Conservation (phyloP, 306 rosid genomes). For the Lathyrus tuberosus region DNA sequence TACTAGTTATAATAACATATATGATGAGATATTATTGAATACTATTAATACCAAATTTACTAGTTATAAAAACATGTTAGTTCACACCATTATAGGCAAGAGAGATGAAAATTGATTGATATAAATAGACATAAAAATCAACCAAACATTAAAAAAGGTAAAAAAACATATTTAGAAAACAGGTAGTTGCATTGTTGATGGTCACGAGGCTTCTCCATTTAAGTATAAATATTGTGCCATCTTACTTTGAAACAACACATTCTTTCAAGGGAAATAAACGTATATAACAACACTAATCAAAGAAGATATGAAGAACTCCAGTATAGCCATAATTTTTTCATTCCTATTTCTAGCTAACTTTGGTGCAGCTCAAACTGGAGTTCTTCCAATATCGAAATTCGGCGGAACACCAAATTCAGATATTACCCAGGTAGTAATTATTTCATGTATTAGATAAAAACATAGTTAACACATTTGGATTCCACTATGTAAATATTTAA, state of each 20-base stretch:
- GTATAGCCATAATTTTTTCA: background rate
- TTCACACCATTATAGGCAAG: too few relatives aligned
- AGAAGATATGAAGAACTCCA: constrained; percentile 7
- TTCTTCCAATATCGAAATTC: constrained; percentile 28
- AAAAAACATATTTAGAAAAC: background rate
- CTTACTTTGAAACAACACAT: background rate
- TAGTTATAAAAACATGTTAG: too few relatives aligned
- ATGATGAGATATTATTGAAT: too few relatives aligned
- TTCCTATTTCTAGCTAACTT: background rate
- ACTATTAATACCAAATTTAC: too few relatives aligned
- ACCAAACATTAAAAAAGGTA: background rate
- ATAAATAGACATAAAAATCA: too few relatives aligned
- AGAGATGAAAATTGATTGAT: too few relatives aligned
- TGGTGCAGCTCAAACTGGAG: background rate
- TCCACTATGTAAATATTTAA: too few relatives aligned
- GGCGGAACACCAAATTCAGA: constrained; percentile 34
- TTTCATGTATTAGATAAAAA: too few relatives aligned
- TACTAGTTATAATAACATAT: too few relatives aligned
- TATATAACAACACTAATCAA: background rate
- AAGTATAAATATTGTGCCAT: background rate
- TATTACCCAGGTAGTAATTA: constrained; percentile 21
- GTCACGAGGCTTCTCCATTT: background rate
- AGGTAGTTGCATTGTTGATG: background rate
- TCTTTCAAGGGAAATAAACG: background rate
- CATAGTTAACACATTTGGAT: too few relatives aligned